Evolutionary conservation across 1,284 basidiomycete species (phyloP), one percentile per base, ranked within the genome.

Genomic region (Kwoniella shivajii): DNA sequence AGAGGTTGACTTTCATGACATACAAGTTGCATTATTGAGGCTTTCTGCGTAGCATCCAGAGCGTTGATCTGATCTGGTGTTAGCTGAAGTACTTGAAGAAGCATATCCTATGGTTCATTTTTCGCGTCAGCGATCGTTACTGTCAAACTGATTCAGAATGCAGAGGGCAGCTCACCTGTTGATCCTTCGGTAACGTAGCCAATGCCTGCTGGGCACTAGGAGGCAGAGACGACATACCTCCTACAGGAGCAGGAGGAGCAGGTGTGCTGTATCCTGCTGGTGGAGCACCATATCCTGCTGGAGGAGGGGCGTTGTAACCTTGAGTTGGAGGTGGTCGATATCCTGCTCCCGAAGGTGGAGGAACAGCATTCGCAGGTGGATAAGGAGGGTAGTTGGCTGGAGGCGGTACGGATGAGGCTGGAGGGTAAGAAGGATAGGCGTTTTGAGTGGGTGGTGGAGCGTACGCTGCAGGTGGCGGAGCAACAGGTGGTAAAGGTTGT

Each of bases 21-120:
- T 63, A 92, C 91, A 74, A 96, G 78, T 68, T 89, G 85, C 77
- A 91, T 83, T 43, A 98, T 90, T n/a, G 90, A 88, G 0, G 86
- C 85, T 44, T 88, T 84, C 66, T 98, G 93, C 2, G 84, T 82
- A 1, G 89, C 87, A 22, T 92, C 90, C 44, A 98, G 79, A 6
- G 84, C 85, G 55, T 86, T 87, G 67, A 99, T 90, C 77, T 98
- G 92, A 45, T 92, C 91, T 37, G 84, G 87, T 0, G 90, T 89
- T 68, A 99, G 79, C 57, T 83, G 84, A 30, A 99, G 79, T 0
- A 98, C 92, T 78, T 94, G 92, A 74, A 90, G 81, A 43, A 93
- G 72, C 86, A 92, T 90, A 26, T 84, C 82, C 89, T 92, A 68
- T 11, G 27, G 29, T 13, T 6, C 42, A 41, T 16, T 18, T 11